These are phyloP conservation scores for Diaporthe sp. DNA, from an alignment of 2,329 filamentous ascomycete genomes.

Conservation along the genomic window DNA sequence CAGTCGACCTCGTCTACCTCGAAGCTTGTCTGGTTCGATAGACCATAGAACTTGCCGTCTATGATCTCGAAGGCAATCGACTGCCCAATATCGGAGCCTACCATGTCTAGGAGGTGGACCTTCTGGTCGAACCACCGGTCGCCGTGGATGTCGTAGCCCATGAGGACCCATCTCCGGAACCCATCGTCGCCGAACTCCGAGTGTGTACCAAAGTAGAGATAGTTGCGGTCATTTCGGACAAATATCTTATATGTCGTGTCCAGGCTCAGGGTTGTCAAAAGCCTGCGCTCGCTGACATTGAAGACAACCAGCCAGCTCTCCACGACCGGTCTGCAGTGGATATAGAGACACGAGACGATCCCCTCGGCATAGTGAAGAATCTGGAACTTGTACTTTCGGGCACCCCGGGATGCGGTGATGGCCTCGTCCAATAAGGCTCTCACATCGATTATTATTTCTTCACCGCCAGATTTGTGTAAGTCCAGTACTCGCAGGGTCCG, in stretches of 20 bases:
- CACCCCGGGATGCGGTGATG: slow-evolving; percentile 50
- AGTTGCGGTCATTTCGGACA: slow-evolving; percentile 72
- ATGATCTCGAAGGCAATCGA: slow-evolving; percentile 81
- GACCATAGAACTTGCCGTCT: slow-evolving; percentile 74
- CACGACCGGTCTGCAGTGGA: slow-evolving; percentile 52
- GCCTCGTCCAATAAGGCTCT: slow-evolving; percentile 53
- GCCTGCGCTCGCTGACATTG: slow-evolving; percentile 52
- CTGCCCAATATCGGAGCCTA: slow-evolving; percentile 74
- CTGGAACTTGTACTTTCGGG: slow-evolving; percentile 60
- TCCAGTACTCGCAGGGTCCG: slow-evolving; percentile 68
- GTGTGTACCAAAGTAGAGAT: slow-evolving; percentile 76
- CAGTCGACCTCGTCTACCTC: slow-evolving; percentile 74
- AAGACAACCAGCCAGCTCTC: slow-evolving; percentile 68
- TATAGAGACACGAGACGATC: slow-evolving; percentile 70
- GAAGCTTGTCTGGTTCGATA: slow-evolving; percentile 75
- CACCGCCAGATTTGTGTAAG: slow-evolving; percentile 60
- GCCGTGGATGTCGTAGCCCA: slow-evolving; percentile 61
- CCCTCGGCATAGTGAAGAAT: slow-evolving; percentile 69
- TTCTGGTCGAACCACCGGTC: slow-evolving; percentile 56
- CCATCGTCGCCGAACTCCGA: slow-evolving; percentile 66
- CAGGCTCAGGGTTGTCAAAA: slow-evolving; percentile 57
- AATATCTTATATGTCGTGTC: slow-evolving; percentile 70
- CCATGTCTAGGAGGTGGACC: slow-evolving; percentile 68
- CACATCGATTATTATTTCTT: slow-evolving; percentile 70
- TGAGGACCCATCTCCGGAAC: slow-evolving; percentile 73